Percentiles rank a stretch among this genome's conserved stretches.
These are phyloP conservation scores for Pseudovirgaria hyperparasitica DNA, from an alignment of 2,329 filamentous ascomycete species.

Conservation along the genomic window DNA sequence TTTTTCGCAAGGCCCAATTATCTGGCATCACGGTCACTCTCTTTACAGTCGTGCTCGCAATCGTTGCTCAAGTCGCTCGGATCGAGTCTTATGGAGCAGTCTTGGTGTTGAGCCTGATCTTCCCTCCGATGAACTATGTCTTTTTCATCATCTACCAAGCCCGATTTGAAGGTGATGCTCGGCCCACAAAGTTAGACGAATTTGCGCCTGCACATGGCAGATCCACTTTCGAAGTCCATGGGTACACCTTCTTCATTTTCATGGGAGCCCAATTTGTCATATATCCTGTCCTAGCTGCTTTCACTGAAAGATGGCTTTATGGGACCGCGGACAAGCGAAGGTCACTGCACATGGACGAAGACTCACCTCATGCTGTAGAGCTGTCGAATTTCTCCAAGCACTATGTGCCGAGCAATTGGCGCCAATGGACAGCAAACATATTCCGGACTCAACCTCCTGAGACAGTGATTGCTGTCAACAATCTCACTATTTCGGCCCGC, in stretches of 20 bases:
- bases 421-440: slow-evolving; percentile 31
- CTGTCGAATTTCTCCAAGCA: slow-evolving; percentile 65
- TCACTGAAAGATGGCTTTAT: slow-evolving; percentile 62
- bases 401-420: slow-evolving; percentile 55
- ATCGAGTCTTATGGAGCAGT: slow-evolving; percentile 51
- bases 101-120: slow-evolving; percentile 59
- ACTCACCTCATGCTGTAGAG: slow-evolving; percentile 46
- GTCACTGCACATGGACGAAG: slow-evolving; percentile 29
- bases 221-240: slow-evolving; percentile 50
- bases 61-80: slow-evolving; percentile 65
- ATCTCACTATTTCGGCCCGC: slow-evolving; percentile 56
- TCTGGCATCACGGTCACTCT: slow-evolving; percentile 73
- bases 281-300: slow-evolving; percentile 63
- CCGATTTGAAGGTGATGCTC: slow-evolving; percentile 54
- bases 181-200: slow-evolving; percentile 47
- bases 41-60: slow-evolving; percentile 59
- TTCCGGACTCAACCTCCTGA: slow-evolving; percentile 39
- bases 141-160: slow-evolving; percentile 69
- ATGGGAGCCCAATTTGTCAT: slow-evolving; percentile 62
- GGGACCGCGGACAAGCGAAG: slow-evolving; percentile 52
- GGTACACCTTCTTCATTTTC: slow-evolving; percentile 67
- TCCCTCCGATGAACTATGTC: slow-evolving; percentile 79
- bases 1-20: slow-evolving; percentile 80
- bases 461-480: slow-evolving; percentile 66
- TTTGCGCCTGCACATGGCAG: slow-evolving; percentile 37